Percentiles rank a stretch among this genome's conserved stretches.
These are phyloP conservation scores for Fusarium pseudocircinatum DNA, from an alignment of 2,329 filamentous ascomycete genomes.

Conservation along the genomic window DNA sequence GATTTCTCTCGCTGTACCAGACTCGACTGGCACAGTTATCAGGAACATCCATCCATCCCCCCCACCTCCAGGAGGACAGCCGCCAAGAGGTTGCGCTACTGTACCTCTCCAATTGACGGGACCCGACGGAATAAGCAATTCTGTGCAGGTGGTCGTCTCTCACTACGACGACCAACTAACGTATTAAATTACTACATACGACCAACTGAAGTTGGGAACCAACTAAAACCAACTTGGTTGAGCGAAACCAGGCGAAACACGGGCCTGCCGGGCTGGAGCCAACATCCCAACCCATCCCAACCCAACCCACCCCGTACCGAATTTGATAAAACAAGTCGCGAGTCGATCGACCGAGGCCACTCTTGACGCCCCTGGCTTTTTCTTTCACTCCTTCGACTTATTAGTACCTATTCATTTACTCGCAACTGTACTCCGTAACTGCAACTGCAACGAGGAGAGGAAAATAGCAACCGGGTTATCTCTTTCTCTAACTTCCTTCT, in stretches of 20 bases:
- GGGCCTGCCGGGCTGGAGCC: slow-evolving; percentile 39
- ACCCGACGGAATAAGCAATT: slow-evolving; percentile 22
- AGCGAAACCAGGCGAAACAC: slow-evolving; percentile 40
- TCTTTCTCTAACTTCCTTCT: background rate
- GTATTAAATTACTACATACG: background rate
- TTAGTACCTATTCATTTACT: background rate
- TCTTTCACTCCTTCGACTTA: slow-evolving; percentile 11
- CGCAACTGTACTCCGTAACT: background rate
- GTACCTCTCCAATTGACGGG: slow-evolving; percentile 1
- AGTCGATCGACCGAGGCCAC: slow-evolving; percentile 40
- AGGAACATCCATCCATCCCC: background rate
- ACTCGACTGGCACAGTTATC: slow-evolving; percentile 9
- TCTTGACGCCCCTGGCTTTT: slow-evolving; percentile 32
- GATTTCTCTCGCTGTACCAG: background rate
- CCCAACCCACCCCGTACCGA: slow-evolving; percentile 24
- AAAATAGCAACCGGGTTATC: slow-evolving; percentile 22
- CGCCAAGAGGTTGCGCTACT: slow-evolving; percentile 1
- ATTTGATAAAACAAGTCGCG: slow-evolving; percentile 37
- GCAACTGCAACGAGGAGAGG: slow-evolving; percentile 10
- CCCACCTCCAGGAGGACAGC: slow-evolving; percentile 1
- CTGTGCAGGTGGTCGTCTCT: slow-evolving; percentile 2
- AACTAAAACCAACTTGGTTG: slow-evolving; percentile 33
- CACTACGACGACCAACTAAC: slow-evolving; percentile 5
- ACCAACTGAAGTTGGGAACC: slow-evolving; percentile 23
- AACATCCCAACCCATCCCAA: slow-evolving; percentile 26